Percentiles rank a stretch among this genome's conserved stretches.
Conservation (phyloP, 192 early-diverging fungal species). For the Backusella westeae region DNA sequence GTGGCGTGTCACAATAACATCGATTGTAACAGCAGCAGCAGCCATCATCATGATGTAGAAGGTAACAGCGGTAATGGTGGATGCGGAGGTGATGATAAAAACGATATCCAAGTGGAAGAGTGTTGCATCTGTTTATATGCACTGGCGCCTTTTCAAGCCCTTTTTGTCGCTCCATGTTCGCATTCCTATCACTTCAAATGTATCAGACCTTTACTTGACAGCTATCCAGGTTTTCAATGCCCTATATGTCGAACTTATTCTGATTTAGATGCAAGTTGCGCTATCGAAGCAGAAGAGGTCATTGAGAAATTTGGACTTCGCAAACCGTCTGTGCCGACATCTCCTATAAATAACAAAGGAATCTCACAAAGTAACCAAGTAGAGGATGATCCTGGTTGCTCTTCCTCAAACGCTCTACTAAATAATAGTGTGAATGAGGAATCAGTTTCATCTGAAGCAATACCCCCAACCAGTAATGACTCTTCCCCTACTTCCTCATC, state of each 20-base stretch:
- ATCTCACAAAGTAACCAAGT: background rate
- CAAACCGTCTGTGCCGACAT: background rate
- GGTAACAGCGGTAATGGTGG: background rate
- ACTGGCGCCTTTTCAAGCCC: conserved; percentile 75
- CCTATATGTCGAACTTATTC: conserved; percentile 85
- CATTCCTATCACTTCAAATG: conserved; percentile 89
- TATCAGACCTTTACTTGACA: conserved; percentile 65
- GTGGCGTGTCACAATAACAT: background rate
- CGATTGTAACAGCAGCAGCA: background rate
- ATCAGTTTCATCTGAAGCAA: background rate
- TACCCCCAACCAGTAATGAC: background rate
- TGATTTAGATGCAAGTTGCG: conserved; percentile 73
- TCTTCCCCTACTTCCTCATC: background rate
- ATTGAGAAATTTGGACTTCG: conserved; percentile 22
- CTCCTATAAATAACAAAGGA: background rate
- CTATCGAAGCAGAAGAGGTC: conserved; percentile 41
- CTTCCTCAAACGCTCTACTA: background rate
- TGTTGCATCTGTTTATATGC: conserved; percentile 85
- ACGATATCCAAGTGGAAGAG: conserved; percentile 42
- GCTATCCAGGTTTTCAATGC: conserved; percentile 72
- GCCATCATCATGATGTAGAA: background rate
- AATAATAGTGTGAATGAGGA: background rate
- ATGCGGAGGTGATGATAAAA: background rate
- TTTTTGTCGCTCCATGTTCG: conserved; percentile 84
- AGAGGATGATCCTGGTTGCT: background rate